Evolutionary conservation across 305 asterid genomes (phyloP).

Genomic region (Plantago coronopus): DNA sequence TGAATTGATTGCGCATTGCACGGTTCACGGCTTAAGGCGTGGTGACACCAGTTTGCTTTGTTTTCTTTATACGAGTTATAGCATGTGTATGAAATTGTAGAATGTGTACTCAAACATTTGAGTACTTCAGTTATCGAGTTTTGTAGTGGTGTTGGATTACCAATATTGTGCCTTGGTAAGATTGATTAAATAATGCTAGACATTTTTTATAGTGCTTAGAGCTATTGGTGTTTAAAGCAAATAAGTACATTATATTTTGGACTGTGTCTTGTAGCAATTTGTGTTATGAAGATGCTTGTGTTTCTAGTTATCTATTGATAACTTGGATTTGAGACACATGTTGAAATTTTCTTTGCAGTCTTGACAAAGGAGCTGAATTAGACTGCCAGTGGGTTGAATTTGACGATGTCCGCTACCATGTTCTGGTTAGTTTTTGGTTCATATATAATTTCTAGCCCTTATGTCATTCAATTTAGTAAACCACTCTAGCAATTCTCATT

Average conservation of each 20-base stretch:
- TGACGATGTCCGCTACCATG: slow-evolving; percentile 82
- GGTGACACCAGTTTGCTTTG: not conserved
- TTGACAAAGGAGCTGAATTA: slow-evolving; percentile 85
- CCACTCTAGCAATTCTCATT: not conserved
- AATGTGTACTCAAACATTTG: not conserved
- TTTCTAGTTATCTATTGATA: slow-evolving; percentile 6
- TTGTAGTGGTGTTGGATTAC: not conserved
- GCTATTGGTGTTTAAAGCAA: not conserved
- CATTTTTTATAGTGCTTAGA: too few relatives aligned
- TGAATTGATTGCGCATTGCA: too few relatives aligned
- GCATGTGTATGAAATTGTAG: not conserved
- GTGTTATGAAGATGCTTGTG: not conserved
- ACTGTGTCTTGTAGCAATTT: not conserved
- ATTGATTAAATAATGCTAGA: not conserved
- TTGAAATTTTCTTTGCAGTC: slow-evolving; percentile 45
- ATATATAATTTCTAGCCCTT: not conserved
- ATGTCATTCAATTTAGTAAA: not conserved
- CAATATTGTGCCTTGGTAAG: not conserved
- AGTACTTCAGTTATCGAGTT: too few relatives aligned
- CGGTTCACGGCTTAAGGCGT: too few relatives aligned
- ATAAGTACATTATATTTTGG: not conserved
- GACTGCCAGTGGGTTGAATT: slow-evolving; percentile 88
- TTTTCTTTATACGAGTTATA: not conserved
- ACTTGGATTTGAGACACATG: slow-evolving; percentile 7
- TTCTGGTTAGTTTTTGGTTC: slow-evolving; percentile 47